Percentiles rank a stretch among this genome's conserved stretches.
phyloP scores from a whole-genome alignment of 2,329 filamentous ascomycete species.

The Lasiodiplodia hormozganensis region DNA sequence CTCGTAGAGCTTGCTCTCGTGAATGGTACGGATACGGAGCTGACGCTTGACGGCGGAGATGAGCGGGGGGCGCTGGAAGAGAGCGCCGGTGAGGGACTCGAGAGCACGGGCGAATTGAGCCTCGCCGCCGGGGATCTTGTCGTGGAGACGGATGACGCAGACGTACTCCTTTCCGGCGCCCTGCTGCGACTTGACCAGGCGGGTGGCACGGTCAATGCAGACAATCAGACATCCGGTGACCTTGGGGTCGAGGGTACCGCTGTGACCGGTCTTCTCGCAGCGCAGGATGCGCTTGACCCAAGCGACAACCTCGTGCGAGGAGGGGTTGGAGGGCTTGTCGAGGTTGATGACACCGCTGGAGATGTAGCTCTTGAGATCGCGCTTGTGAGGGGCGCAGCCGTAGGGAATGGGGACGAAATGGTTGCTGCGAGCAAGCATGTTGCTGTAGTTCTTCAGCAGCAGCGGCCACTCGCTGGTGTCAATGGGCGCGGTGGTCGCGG shows the following conservation, averaged over 20 bases:
- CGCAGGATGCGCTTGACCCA: constrained; percentile 99
- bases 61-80: constrained; percentile 95
- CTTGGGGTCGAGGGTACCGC: constrained; percentile 96
- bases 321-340: constrained; percentile 96
- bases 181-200: constrained; percentile 98
- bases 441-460: constrained; percentile 94
- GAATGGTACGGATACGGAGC: constrained; percentile 95
- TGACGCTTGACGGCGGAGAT: constrained; percentile 99
- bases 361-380: constrained; percentile 96
- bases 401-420: constrained; percentile 97
- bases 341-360: constrained; percentile 98
- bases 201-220: constrained; percentile 94
- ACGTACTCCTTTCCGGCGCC: constrained; percentile 99
- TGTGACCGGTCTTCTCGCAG: constrained; percentile 97
- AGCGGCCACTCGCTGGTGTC: constrained; percentile 93
- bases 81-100: constrained; percentile 93
- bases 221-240: constrained; percentile 96
- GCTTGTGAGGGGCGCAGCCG: constrained; percentile 88
- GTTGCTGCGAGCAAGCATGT: constrained; percentile 89
- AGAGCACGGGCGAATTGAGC: constrained; percentile 91
- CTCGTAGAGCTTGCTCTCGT: constrained; percentile 93
- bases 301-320: constrained; percentile 97
- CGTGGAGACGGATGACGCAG: constrained; percentile 91
- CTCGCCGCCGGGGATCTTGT: constrained; percentile 92
- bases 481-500: constrained; percentile 74